Percentiles rank a stretch among this genome's conserved stretches.
These are phyloP conservation scores for Kodamaea leandrae DNA, from an alignment of 805 yeast species.

Conservation along the genomic window DNA sequence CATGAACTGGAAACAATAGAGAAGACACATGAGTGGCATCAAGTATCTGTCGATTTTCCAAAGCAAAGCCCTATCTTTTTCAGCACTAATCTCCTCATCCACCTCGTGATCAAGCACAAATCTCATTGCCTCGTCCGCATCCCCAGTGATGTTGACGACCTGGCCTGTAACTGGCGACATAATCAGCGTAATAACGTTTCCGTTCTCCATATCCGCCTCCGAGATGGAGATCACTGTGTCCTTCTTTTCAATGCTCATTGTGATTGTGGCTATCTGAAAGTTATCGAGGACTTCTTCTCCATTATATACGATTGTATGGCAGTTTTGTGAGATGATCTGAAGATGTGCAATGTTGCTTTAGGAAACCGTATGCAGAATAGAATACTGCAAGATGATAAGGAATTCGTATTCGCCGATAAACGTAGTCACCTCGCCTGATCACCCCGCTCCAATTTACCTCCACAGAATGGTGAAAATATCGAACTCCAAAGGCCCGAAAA, in stretches of 20 bases:
- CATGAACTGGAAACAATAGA: constrained; percentile 56
- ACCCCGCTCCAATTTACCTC: too few relatives aligned
- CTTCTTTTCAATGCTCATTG: background rate
- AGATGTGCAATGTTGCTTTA: too few relatives aligned
- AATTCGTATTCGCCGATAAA: too few relatives aligned
- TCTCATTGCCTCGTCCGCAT: constrained; percentile 48
- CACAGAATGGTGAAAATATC: too few relatives aligned
- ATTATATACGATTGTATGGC: too few relatives aligned
- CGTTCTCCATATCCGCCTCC: constrained; percentile 8
- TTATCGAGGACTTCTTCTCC: too few relatives aligned
- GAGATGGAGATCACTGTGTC: constrained; percentile 3
- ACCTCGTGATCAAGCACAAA: constrained; percentile 28
- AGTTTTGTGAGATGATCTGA: too few relatives aligned
- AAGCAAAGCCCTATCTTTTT: constrained; percentile 34
- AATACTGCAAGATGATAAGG: too few relatives aligned
- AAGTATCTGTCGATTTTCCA: constrained; percentile 53
- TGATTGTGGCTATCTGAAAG: too few relatives aligned
- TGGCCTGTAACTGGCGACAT: constrained; percentile 18
- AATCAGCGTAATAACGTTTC: constrained; percentile 17
- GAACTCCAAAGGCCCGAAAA: too few relatives aligned
- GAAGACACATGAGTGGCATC: constrained; percentile 48
- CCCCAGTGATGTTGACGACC: constrained; percentile 28
- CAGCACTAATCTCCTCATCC: constrained; percentile 23
- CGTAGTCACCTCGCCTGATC: too few relatives aligned
- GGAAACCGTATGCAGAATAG: too few relatives aligned